phyloP scores from a whole-genome alignment of 1,284 basidiomycete species.

The Marasmius oreades region DNA sequence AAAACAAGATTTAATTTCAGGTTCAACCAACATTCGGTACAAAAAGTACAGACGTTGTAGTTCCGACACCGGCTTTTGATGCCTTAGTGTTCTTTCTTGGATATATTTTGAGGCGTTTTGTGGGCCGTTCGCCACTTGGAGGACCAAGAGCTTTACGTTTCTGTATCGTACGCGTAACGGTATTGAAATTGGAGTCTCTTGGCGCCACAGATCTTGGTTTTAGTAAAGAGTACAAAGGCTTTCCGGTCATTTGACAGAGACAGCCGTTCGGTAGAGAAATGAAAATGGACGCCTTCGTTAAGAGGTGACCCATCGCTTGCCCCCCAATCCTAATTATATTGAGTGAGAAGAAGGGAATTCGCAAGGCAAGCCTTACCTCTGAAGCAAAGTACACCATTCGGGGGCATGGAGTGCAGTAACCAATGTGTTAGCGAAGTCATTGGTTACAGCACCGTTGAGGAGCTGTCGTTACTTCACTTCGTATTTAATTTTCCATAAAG shows the following conservation, averaged over 20 bases:
- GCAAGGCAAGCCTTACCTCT: slow-evolving; percentile 39
- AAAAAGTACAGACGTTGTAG: background rate
- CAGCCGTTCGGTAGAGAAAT: slow-evolving; percentile 74
- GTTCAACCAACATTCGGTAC: background rate
- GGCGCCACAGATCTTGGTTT: slow-evolving; percentile 21
- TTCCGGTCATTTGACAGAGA: slow-evolving; percentile 75
- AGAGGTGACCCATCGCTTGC: slow-evolving; percentile 68
- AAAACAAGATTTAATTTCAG: background rate
- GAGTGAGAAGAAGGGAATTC: background rate
- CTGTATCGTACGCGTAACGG: slow-evolving; percentile 5
- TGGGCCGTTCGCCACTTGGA: slow-evolving; percentile 18
- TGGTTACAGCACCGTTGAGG: slow-evolving; percentile 36
- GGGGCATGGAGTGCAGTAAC: slow-evolving; percentile 60
- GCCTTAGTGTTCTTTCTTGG: background rate
- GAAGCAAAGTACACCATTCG: slow-evolving; percentile 66
- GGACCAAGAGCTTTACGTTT: slow-evolving; percentile 17
- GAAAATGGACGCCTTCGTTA: slow-evolving; percentile 72
- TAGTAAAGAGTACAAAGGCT: slow-evolving; percentile 51
- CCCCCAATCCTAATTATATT: slow-evolving; percentile 56
- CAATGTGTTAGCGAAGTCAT: slow-evolving; percentile 71
- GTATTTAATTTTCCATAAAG: background rate
- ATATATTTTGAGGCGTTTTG: slow-evolving; percentile 31
- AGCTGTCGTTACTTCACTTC: background rate
- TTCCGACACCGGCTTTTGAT: background rate
- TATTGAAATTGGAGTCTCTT: background rate